phyloP scores from a whole-genome alignment of 2,329 filamentous ascomycete genomes.

The Colletotrichum lindemuthianum region DNA sequence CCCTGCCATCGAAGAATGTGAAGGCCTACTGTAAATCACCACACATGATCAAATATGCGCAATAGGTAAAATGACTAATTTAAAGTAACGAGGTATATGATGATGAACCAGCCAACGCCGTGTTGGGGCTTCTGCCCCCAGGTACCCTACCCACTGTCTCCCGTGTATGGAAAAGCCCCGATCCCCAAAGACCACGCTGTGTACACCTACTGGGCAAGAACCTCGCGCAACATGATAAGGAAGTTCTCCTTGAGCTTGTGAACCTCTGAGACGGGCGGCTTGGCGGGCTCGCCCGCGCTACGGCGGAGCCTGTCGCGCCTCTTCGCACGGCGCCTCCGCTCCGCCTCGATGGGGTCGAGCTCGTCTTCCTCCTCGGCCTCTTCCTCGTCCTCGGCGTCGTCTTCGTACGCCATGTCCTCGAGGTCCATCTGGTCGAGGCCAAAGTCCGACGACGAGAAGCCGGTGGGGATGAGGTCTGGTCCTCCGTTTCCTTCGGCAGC shows the following conservation, averaged over 20 bases:
- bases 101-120: conserved; percentile 23
- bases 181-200: conserved; percentile 22
- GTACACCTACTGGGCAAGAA: conserved; percentile 73
- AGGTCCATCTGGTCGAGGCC: conserved; percentile 88
- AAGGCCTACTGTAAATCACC: not conserved
- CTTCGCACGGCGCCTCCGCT: conserved; percentile 80
- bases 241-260: conserved; percentile 84
- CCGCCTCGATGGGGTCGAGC: conserved; percentile 86
- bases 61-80: not conserved
- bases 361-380: conserved; percentile 81
- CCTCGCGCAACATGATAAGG: conserved; percentile 81
- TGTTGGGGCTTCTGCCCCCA: conserved; percentile 25
- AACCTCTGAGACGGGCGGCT: conserved; percentile 82
- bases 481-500: conserved; percentile 76
- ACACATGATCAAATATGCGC: not conserved
- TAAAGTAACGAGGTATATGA: conserved; percentile 22
- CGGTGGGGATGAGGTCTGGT: conserved; percentile 62
- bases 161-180: conserved; percentile 23
- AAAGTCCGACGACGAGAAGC: conserved; percentile 86
- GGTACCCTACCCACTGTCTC: conserved; percentile 23
- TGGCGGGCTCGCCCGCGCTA: conserved; percentile 83
- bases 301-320: conserved; percentile 83
- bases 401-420: conserved; percentile 84
- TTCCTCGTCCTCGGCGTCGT: conserved; percentile 71
- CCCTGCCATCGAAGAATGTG: too few relatives aligned